phyloP scores from a whole-genome alignment of 805 yeast species.

The Isabelozyma rhagii region DNA sequence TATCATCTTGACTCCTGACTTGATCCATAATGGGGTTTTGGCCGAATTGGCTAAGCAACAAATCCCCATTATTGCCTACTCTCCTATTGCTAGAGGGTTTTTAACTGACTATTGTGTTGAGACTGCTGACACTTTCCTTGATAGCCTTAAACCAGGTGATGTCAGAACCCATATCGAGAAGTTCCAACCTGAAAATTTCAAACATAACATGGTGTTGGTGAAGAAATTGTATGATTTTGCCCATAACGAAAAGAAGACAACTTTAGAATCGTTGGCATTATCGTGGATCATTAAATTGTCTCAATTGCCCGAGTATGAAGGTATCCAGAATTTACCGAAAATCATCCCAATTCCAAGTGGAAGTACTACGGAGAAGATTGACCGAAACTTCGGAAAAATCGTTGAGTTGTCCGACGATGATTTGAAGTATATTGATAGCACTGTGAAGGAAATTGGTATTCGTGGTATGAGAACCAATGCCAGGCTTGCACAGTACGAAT shows the following conservation, averaged over 20 bases:
- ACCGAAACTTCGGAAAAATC: conserved; percentile 51
- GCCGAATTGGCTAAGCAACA: conserved; percentile 53
- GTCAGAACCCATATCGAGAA: conserved; percentile 50
- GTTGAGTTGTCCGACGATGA: conserved; percentile 53
- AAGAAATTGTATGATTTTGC: conserved; percentile 51
- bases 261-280: conserved; percentile 53
- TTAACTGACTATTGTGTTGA: conserved; percentile 60
- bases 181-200: conserved; percentile 55
- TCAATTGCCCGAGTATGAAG: conserved; percentile 52
- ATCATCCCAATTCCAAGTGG: conserved; percentile 83
- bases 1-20: conserved; percentile 68
- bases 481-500: background rate
- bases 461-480: conserved; percentile 51
- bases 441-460: conserved; percentile 41
- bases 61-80: conserved; percentile 73
- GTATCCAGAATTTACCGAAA: conserved; percentile 42
- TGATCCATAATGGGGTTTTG: conserved; percentile 60
- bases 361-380: conserved; percentile 54
- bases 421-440: conserved; percentile 47
- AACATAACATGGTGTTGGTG: conserved; percentile 52
- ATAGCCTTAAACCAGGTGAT: conserved; percentile 56
- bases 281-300: conserved; percentile 57
- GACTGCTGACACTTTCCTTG: conserved; percentile 21
- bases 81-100: conserved; percentile 80
- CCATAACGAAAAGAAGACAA: conserved; percentile 39